Base-by-base conservation (phyloP, 129 eudicot genomes). In the Flaveria bidentis region DNA sequence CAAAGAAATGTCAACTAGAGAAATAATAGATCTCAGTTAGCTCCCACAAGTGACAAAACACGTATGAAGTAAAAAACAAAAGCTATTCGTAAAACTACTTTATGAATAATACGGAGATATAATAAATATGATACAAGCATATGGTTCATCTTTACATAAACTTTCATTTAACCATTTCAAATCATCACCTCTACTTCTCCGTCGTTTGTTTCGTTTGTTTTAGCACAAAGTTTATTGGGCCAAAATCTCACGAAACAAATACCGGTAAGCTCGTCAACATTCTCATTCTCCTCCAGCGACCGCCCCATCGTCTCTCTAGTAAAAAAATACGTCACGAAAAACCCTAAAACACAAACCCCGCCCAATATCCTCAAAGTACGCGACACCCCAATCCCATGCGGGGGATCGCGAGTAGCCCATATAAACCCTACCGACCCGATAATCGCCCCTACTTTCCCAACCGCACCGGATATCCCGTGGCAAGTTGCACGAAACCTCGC, bases 261-360 rank as follows among this genome's bases (percentile, higher is more conserved):
- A 45, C 79, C 84, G 1, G 67, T 64, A 17, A 72, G 9, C 67
- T 84, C 82, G 25, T 81, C 88, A 30, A 68, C 81, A n/a, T 84
- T 87, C 81, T 88, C 93, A 57, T 88, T 88, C 67, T 88, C 88
- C 80, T 88, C 93, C 33, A 86, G 61, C 0, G 93, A 86, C 55
- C 84, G 83, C 15, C 88, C 93, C 85, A 76, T 81, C 1, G 93
- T 88, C 61, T 86, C 93, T 2, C 84, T 81, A 13, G 86, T 85
- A 73, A 85, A 78, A 2, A 88, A 84, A 44, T 77, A 88, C 6
- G 93, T 88, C 16, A 84, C 82, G 3, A 83, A 8, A 76, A 75
- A 61, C 71, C 93, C 93, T 53, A 83, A 42, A 22, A 83, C 23
- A 55, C 85, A 83, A 47, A 88, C 77, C 7, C 84, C 86, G 2